Percentiles rank a stretch among this genome's conserved stretches.
Evolutionary conservation across 306 rosid genomes (phyloP).

Genomic region (Casuarina glauca): DNA sequence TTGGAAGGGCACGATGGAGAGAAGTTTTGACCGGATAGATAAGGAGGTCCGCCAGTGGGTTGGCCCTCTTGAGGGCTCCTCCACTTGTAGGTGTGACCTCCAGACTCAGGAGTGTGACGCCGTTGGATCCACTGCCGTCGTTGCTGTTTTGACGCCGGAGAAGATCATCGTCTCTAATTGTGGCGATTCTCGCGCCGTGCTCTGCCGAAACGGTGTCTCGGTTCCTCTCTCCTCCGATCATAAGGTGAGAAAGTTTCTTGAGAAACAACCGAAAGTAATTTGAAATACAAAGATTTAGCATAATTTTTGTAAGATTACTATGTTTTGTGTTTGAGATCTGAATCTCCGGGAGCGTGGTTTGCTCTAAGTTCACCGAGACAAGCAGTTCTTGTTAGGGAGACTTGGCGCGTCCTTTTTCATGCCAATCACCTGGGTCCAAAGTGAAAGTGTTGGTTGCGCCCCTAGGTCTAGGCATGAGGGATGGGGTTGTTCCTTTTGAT

Average conservation of each 20-base stretch:
- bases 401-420: conserved; percentile 5
- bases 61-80: neutral
- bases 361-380: neutral
- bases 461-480: neutral
- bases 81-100: conserved; percentile 49
- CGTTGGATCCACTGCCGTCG: conserved; percentile 91
- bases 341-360: neutral
- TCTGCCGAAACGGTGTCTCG: conserved; percentile 63
- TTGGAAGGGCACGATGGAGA: conserved; percentile 48
- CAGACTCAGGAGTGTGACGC: conserved; percentile 81
- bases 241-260: conserved; percentile 44
- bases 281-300: too few relatives aligned
- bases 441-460: conserved; percentile 3
- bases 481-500: neutral
- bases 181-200: conserved; percentile 94
- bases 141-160: conserved; percentile 51
- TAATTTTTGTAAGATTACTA: neutral
- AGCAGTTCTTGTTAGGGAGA: neutral
- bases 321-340: conserved; percentile 2
- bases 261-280: neutral
- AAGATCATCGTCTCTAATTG: conserved; percentile 78
- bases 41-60: conserved; percentile 33
- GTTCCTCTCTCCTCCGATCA: conserved; percentile 85
- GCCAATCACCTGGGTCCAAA: neutral
- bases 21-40: conserved; percentile 45